phyloP scores from a whole-genome alignment of 2,329 filamentous ascomycete species.

The Leptographium radiaticola region DNA sequence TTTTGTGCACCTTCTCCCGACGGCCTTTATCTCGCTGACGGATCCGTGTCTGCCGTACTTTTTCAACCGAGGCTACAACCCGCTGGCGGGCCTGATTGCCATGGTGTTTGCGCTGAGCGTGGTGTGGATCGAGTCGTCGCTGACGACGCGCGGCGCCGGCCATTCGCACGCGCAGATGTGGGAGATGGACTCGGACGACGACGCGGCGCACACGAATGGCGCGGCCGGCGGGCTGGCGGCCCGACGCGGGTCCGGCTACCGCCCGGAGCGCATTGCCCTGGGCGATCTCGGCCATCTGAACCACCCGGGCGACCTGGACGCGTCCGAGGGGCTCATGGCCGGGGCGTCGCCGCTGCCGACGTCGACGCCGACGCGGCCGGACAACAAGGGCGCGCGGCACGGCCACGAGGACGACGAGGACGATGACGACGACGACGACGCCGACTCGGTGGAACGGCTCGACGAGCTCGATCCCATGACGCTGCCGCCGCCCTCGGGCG shows the following conservation, averaged over 20 bases:
- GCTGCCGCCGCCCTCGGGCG: conserved; percentile 8
- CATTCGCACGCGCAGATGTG: conserved; percentile 47
- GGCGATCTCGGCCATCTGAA: too few relatives aligned
- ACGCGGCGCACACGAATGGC: conserved; percentile 4
- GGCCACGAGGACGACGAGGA: conserved; percentile 15
- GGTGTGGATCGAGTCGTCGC: conserved; percentile 76
- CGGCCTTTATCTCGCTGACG: conserved; percentile 52
- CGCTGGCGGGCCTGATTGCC: conserved; percentile 68
- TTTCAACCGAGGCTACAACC: conserved; percentile 67
- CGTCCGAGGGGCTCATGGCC: conserved; percentile 41
- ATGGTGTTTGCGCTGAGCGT: conserved; percentile 75
- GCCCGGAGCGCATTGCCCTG: conserved; percentile 36
- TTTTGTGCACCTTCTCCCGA: conserved; percentile 65
- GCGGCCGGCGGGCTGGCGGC: conserved; percentile 21
- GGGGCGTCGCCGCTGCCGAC: conserved; percentile 45
- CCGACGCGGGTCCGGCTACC: conserved; percentile 23
- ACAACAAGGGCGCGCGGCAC: not conserved
- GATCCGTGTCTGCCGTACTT: conserved; percentile 63
- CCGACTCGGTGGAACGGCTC: conserved; percentile 37
- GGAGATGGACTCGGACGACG: conserved; percentile 27
- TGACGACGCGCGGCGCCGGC: conserved; percentile 56
- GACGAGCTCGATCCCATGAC: conserved; percentile 40
- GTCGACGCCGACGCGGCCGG: conserved; percentile 28
- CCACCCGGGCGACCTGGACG: conserved; percentile 37
- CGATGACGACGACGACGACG: conserved; percentile 31